Conservation (phyloP, 1,284 basidiomycete species). For the Moniliophthora roreri region DNA sequence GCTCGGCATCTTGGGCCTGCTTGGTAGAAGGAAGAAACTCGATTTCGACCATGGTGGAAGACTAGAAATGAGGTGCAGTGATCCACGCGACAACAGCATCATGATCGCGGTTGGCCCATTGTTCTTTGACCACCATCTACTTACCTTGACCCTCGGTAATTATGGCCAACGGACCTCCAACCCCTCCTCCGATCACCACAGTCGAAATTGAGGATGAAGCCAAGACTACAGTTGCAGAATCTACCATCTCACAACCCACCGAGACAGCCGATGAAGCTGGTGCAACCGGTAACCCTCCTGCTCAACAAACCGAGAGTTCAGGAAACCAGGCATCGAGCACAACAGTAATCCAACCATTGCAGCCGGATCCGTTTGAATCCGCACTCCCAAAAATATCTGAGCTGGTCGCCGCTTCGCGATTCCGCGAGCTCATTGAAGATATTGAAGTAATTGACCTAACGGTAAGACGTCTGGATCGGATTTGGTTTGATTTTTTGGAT, state of each 20-base stretch:
- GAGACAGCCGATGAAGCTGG: conserved; percentile 5
- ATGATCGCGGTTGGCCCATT: too few species aligned
- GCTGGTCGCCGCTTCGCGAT: conserved; percentile 42
- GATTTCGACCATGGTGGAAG: conserved; percentile 1
- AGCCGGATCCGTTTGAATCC: conserved; percentile 35
- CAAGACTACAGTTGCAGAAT: conserved; percentile 20
- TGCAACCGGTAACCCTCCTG: conserved; percentile 4
- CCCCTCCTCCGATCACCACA: conserved; percentile 55
- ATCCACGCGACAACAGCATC: too few species aligned
- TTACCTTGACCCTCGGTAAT: too few species aligned
- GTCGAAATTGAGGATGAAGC: conserved; percentile 54
- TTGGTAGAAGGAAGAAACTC: not conserved
- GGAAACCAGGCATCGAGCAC: conserved; percentile 13
- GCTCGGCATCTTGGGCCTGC: not conserved
- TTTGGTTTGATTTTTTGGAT: conserved; percentile 4
- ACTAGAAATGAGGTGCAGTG: not conserved
- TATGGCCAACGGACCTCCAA: conserved; percentile 48
- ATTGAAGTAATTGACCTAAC: conserved; percentile 54
- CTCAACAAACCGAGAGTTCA: not conserved
- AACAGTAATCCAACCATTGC: conserved; percentile 10
- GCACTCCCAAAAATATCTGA: conserved; percentile 43
- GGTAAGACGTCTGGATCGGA: conserved; percentile 33
- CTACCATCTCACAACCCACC: conserved; percentile 13
- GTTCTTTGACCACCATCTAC: too few species aligned
- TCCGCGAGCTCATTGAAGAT: conserved; percentile 39